A percentile compares a stretch with the other conserved stretches of the same genome.
Evolutionary conservation across 805 yeast genomes (phyloP).

Genomic region (Yarrowia bubula): DNA sequence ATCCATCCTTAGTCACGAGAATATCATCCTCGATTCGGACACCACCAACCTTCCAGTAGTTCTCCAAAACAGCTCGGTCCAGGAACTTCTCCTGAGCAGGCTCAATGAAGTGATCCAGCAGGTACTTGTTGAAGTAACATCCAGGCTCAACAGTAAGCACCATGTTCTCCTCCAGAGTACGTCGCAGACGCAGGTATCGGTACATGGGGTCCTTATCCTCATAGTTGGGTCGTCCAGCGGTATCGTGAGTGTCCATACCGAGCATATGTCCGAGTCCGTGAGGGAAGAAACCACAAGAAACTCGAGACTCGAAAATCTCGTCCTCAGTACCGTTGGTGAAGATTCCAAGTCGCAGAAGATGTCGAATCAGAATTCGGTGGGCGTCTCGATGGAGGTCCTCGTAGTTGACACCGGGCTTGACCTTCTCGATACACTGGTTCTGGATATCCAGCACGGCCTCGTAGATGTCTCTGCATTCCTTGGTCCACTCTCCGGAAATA

Average conservation of each 20-base stretch:
- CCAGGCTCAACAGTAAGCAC: conserved; percentile 96
- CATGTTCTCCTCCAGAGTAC: conserved; percentile 71
- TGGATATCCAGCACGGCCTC: conserved; percentile 84
- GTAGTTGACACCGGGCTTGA: conserved; percentile 84
- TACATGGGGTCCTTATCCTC: conserved; percentile 77
- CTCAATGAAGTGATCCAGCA: conserved; percentile 60
- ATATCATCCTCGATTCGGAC: conserved; percentile 95
- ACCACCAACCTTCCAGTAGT: conserved; percentile 90
- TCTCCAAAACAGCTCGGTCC: conserved; percentile 62
- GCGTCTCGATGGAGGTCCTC: conserved; percentile 78
- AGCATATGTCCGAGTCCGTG: conserved; percentile 94
- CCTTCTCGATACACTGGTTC: conserved; percentile 59
- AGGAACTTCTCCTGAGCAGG: conserved; percentile 55
- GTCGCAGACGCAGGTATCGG: conserved; percentile 74
- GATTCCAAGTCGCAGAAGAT: conserved; percentile 71
- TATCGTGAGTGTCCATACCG: conserved; percentile 96
- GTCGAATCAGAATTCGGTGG: conserved; percentile 71
- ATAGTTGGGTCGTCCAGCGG: conserved; percentile 84
- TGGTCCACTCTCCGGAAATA: conserved; percentile 81
- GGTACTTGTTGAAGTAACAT: conserved; percentile 79
- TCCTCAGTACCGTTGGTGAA: conserved; percentile 57
- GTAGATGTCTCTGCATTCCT: conserved; percentile 81
- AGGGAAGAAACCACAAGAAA: conserved; percentile 81
- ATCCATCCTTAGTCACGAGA: conserved; percentile 70
- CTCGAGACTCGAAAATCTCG: conserved; percentile 67